These are phyloP conservation scores for Luffa acutangula DNA, from an alignment of 306 rosid species.

Conservation along the genomic window DNA sequence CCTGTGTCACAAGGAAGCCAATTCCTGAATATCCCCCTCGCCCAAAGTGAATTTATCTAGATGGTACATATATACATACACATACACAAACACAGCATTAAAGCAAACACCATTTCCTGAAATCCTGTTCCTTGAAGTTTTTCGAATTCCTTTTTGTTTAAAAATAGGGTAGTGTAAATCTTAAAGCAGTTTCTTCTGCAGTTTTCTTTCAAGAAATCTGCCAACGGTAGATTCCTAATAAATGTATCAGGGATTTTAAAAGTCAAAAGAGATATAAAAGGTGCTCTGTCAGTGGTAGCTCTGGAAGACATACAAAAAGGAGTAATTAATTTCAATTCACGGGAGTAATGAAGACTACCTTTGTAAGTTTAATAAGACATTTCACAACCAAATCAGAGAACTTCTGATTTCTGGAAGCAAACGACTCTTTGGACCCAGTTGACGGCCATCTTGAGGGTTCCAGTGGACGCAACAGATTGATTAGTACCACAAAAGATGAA, in stretches of 20 bases:
- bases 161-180: neutral
- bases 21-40: neutral
- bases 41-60: neutral
- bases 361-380: conserved; percentile 97
- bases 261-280: neutral
- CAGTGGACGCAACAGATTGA: conserved; percentile 77
- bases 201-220: neutral
- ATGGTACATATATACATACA: neutral
- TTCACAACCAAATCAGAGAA: conserved; percentile 95
- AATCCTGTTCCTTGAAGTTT: neutral
- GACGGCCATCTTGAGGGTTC: conserved; percentile 99
- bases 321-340: neutral
- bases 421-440: conserved; percentile 70
- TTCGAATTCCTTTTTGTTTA: neutral
- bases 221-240: neutral
- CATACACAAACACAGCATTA: neutral
- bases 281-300: neutral
- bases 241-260: neutral
- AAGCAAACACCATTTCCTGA: neutral
- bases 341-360: conserved; percentile 31
- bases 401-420: conserved; percentile 85
- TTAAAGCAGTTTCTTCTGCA: neutral
- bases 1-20: conserved; percentile 38
- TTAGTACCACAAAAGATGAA: conserved; percentile 88
- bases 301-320: neutral